Percentiles rank a stretch among this genome's conserved stretches.
Conservation (phyloP, 2,329 filamentous ascomycete species). For the Amylocarpus encephaloides region DNA sequence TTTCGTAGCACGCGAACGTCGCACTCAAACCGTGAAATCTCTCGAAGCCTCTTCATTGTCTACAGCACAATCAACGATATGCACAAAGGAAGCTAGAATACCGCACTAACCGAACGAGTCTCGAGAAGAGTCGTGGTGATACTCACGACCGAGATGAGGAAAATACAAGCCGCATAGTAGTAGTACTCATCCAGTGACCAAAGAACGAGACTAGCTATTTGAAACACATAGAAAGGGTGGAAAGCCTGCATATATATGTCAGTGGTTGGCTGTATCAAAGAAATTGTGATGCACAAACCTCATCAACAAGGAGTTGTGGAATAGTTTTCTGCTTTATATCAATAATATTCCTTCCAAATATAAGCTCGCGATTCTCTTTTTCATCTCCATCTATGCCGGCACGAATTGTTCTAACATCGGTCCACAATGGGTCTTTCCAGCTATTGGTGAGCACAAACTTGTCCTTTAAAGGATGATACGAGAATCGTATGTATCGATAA, state of each 20-base stretch:
- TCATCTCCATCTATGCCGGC: constrained; percentile 83
- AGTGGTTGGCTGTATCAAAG: constrained; percentile 6
- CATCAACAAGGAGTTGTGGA: constrained; percentile 78
- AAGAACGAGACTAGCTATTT: constrained; percentile 85
- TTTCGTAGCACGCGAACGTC: constrained; percentile 89
- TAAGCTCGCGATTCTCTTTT: constrained; percentile 70
- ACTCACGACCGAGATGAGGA: constrained; percentile 87
- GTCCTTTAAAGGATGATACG: constrained; percentile 82
- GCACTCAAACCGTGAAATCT: constrained; percentile 92
- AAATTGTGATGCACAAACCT: constrained; percentile 45
- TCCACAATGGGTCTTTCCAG: constrained; percentile 94
- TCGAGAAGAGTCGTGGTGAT: constrained; percentile 86
- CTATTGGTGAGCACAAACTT: constrained; percentile 80
- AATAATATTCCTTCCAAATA: constrained; percentile 87
- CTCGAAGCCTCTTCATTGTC: constrained; percentile 84
- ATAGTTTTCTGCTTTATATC: constrained; percentile 88
- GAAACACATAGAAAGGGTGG: constrained; percentile 97
- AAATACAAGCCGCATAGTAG: constrained; percentile 94
- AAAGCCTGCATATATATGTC: constrained; percentile 56
- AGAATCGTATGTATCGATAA: constrained; percentile 91
- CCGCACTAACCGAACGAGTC: constrained; percentile 63
- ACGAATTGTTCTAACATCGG: constrained; percentile 66
- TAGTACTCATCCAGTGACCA: constrained; percentile 98
- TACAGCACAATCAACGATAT: constrained; percentile 29
- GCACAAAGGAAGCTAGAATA: constrained; percentile 4